These are phyloP conservation scores for Boletus rubescentipes DNA, from an alignment of 768 basidiomycete species.

Conservation along the genomic window DNA sequence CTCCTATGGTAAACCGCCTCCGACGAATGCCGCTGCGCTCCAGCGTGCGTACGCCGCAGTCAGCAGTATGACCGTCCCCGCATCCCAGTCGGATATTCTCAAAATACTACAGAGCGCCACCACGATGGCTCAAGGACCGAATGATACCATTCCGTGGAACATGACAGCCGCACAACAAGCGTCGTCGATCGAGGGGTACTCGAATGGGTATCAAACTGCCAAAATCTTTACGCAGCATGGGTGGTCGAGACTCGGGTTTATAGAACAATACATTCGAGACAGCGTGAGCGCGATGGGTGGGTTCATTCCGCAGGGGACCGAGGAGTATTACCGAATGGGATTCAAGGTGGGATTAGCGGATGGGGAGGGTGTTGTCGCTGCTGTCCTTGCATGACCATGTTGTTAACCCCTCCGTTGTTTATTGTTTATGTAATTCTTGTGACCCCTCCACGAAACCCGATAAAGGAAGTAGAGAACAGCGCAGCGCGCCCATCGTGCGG, in stretches of 20 bases:
- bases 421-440: not conserved
- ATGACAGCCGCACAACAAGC: constrained; percentile 10
- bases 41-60: constrained; percentile 20
- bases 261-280: constrained; percentile 58
- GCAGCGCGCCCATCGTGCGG: not conserved
- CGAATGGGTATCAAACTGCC: constrained; percentile 57
- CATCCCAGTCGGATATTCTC: constrained; percentile 12
- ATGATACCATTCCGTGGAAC: constrained; percentile 1
- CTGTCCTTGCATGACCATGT: constrained; percentile 1
- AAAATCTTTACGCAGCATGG: constrained; percentile 51
- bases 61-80: constrained; percentile 11
- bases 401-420: not conserved
- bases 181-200: constrained; percentile 44
- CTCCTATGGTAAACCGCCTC: constrained; percentile 40
- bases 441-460: constrained; percentile 1
- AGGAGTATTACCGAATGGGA: constrained; percentile 9
- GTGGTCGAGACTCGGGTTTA: constrained; percentile 57
- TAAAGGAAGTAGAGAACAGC: not conserved
- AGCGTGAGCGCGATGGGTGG: constrained; percentile 28
- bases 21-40: constrained; percentile 20
- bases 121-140: not conserved
- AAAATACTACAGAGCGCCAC: not conserved
- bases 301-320: constrained; percentile 6
- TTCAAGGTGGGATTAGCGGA: constrained; percentile 18
- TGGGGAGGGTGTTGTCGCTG: constrained; percentile 13